Evolutionary conservation across 2,329 filamentous ascomycete genomes (phyloP), one percentile per base, ranked within the genome.

Genomic region (Chaetomiaceae sp.): DNA sequence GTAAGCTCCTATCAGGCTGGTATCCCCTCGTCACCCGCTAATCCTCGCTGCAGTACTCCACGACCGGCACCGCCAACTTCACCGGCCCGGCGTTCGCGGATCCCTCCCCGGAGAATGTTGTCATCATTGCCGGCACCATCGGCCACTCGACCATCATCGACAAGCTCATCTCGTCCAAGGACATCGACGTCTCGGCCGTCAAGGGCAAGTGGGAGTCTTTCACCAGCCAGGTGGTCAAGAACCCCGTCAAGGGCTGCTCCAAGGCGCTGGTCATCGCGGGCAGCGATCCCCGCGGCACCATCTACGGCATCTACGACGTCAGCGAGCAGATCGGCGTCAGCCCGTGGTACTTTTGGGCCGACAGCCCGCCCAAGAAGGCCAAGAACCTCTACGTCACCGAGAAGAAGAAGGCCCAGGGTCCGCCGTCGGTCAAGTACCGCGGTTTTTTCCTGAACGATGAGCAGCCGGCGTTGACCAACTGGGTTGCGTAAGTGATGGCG

Each of bases 311-410:
- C 19, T 89, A 89, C 69, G 84, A 85, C 59, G 68, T 89, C 44
- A 86, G 82, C 20, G 84, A 88, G 68, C 84, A 89, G 65, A 88
- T 89, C 53, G 86, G 86, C 23, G 84, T 89, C 12, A 85, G 81
- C 29, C 84, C 83, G 38, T 87, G 83, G 82, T 80, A 87, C 68
- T 87, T 78, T 72, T 87, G 81, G 75, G 82, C 84, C 6, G 84
- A 87, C 64, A 79, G 84, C 1, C 75, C 81, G 1, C 64, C 76
- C 1, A 74, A 76, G 48, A 69, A 74, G 55, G 75, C 78, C 57
- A 66, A 72, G 20, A 71, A 74, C 6, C 79, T 88, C 50, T 85
- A 79, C 58, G 78, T 79, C 5, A 66, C 82, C 12, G 68, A 76
- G 15, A 73, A 71, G 11, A 75, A 70, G 25, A 84, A 83, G 58